Conservation (phyloP, 2,329 filamentous ascomycete species). For the Fusarium falciforme region DNA sequence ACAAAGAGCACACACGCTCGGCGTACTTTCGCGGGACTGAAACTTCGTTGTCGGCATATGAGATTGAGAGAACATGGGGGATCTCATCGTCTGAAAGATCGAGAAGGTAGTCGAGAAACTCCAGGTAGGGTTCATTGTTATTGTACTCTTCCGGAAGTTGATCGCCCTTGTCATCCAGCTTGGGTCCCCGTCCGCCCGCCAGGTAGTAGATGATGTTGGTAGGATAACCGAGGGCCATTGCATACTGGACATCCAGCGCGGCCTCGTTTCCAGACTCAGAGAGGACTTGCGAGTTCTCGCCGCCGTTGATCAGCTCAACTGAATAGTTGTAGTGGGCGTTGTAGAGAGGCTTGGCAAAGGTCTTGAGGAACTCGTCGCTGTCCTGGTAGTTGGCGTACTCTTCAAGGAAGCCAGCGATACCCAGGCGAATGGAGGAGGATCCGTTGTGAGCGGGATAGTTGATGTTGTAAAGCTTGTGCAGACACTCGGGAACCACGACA, state of each 20-base stretch:
- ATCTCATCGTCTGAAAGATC: constrained; percentile 55
- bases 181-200: constrained; percentile 57
- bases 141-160: constrained; percentile 43
- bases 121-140: constrained; percentile 68
- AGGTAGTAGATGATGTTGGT: constrained; percentile 58
- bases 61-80: constrained; percentile 68
- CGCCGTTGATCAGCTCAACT: constrained; percentile 56
- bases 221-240: constrained; percentile 58
- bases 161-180: constrained; percentile 54
- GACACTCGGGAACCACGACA: constrained; percentile 53
- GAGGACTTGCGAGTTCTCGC: constrained; percentile 55
- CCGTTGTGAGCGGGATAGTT: constrained; percentile 46
- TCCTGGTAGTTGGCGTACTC: constrained; percentile 60
- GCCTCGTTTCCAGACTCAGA: constrained; percentile 57
- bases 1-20: constrained; percentile 62
- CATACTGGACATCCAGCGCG: constrained; percentile 62
- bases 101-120: constrained; percentile 64
- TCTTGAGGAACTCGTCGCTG: constrained; percentile 52
- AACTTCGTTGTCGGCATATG: constrained; percentile 69
- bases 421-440: constrained; percentile 54
- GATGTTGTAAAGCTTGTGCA: constrained; percentile 60
- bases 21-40: constrained; percentile 65
- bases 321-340: constrained; percentile 53
- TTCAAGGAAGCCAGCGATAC: constrained; percentile 62
- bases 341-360: constrained; percentile 51